A percentile compares a stretch with the other conserved stretches of the same genome.
phyloP scores from a whole-genome alignment of 192 early-diverging fungal genomes.

The Coemansia pectinata region DNA sequence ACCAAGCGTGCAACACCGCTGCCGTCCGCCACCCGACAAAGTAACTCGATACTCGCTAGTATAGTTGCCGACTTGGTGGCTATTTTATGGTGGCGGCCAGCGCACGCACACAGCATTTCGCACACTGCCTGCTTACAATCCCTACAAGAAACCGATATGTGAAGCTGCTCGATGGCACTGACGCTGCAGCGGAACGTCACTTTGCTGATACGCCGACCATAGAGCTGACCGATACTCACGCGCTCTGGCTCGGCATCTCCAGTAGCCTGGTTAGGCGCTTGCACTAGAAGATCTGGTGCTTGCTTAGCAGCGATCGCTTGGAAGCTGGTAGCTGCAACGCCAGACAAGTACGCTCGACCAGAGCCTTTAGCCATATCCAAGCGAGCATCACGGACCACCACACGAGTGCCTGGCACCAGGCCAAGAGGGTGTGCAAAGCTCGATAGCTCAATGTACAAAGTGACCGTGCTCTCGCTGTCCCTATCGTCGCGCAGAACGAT shows the following conservation, averaged over 20 bases:
- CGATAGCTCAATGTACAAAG: conserved; percentile 28
- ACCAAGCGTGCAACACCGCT: conserved; percentile 33
- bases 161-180: conserved; percentile 14
- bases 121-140: conserved; percentile 25
- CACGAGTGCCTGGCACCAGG: conserved; percentile 27
- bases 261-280: not conserved
- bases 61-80: not conserved
- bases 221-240: conserved; percentile 18
- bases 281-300: not conserved
- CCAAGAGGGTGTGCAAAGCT: conserved; percentile 33
- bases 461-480: conserved; percentile 8
- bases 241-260: not conserved
- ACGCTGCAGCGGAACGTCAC: conserved; percentile 15
- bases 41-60: conserved; percentile 4
- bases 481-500: conserved; percentile 21
- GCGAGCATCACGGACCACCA: conserved; percentile 18
- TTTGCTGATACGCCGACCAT: not conserved
- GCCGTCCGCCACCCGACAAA: conserved; percentile 33
- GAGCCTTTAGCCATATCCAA: conserved; percentile 13
- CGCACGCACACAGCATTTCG: conserved; percentile 27
- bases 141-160: conserved; percentile 11
- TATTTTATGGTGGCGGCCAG: conserved; percentile 12
- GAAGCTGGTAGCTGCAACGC: conserved; percentile 11
- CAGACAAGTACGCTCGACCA: conserved; percentile 22
- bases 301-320: not conserved